These are phyloP conservation scores for Conoideocrella luteorostrata DNA, from an alignment of 2,329 filamentous ascomycete genomes.

Conservation along the genomic window DNA sequence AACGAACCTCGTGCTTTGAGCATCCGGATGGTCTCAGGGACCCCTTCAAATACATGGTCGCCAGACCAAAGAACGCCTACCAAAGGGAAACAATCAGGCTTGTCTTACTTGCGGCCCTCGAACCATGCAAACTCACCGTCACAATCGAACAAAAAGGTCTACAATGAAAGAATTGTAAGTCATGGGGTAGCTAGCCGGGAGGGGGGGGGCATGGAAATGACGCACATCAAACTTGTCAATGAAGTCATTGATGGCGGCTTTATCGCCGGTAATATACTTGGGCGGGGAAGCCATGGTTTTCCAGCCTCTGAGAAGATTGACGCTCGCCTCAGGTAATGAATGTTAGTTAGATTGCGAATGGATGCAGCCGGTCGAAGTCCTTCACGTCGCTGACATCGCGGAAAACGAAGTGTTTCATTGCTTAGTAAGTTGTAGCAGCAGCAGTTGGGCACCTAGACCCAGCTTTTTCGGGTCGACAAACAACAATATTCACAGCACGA, in stretches of 20 bases:
- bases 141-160: slow-evolving; percentile 81
- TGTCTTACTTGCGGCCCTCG: background rate
- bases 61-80: slow-evolving; percentile 94
- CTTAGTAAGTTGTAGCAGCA: too few species aligned
- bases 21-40: slow-evolving; percentile 78
- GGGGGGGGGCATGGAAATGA: slow-evolving; percentile 16
- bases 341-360: too few species aligned
- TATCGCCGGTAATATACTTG: slow-evolving; percentile 74
- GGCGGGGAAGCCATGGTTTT: slow-evolving; percentile 30
- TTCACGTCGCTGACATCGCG: too few species aligned
- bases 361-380: too few species aligned
- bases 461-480: too few species aligned
- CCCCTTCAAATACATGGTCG: slow-evolving; percentile 78
- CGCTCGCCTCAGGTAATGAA: too few species aligned
- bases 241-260: slow-evolving; percentile 71
- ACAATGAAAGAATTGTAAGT: slow-evolving; percentile 24
- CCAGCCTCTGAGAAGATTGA: too few species aligned
- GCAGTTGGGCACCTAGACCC: too few species aligned
- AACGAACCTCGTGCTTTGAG: slow-evolving; percentile 68
- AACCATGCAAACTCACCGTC: slow-evolving; percentile 61
- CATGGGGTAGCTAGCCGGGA: background rate
- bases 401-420: too few species aligned
- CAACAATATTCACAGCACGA: too few species aligned
- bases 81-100: slow-evolving; percentile 9
- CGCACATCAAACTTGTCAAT: slow-evolving; percentile 87